Base-by-base conservation (phyloP, 805 yeast species). In the Ogataea degrootiae region DNA sequence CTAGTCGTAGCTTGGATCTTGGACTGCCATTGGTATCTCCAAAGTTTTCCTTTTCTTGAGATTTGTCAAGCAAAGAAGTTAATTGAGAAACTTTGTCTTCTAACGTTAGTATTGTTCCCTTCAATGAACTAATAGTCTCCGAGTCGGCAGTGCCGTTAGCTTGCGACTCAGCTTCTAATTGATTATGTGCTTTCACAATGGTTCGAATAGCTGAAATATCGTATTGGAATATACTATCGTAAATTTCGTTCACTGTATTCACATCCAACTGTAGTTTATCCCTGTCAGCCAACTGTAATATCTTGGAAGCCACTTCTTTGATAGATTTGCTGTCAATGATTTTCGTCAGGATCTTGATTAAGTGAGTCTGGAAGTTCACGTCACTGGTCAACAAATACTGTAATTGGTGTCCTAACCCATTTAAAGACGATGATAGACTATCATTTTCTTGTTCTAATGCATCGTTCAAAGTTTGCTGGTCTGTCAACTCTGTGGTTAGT, bases 201-300 rank as follows among this genome's bases (percentile, higher is more conserved):
- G 83, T 77, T 29, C 74, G 79, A 6, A 79, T 73, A 0, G 87
- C 89, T 41, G 82, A 67, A n/a, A 77, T 75, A 52, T 80, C 78
- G 56, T 80, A 83, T n/a, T 61, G 57, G 43, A 60, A 53, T 2
- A 65, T 50, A 2, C 62, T 46, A 14, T 54, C 60, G 63, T 77
- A 50, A 55, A 68, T 41, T 19, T 71, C 72, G 35, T 62, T 58
- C 16, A 66, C 54, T 23, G 64, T 65, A 6, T 50, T 43, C 15
- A 54, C 54, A 37, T 57, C 61, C 35, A 60, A 50, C 39, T 51
- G 53, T 33, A 53, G 44, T 17, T 49, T 48, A n/a, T 57, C 59
- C 35, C 57, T 48, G 36, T 72, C 67, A 7, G 70, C 63, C 42
- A 75, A 54, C 45, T 69, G 67, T 7, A 71, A 69, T 29, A 83